Evolutionary conservation across 495 filamentous ascomycete genomes (phyloP).

Genomic region (Penicillium tannophilum): DNA sequence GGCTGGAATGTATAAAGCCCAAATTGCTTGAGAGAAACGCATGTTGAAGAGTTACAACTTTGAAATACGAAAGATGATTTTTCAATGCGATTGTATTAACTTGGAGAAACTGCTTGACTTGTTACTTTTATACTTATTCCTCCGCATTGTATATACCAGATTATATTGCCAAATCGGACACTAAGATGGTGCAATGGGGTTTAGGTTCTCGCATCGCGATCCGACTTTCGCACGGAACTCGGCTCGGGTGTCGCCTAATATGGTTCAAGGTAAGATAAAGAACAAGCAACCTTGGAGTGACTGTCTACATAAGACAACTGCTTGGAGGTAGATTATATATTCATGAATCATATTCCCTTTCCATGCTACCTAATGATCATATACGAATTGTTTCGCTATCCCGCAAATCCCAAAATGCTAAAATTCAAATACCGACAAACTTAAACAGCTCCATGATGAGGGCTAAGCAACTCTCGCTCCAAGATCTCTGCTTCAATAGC

Average conservation of each 20-base stretch:
- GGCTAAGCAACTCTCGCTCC: conserved; percentile 3
- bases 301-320: not conserved
- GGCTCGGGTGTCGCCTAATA: conserved; percentile 1
- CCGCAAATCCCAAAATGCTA: not conserved
- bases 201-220: conserved; percentile 10
- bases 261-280: not conserved
- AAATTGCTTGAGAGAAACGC: not conserved
- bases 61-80: not conserved
- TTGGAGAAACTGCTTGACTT: no score
- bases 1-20: not conserved
- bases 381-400: not conserved
- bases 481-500: conserved; percentile 38
- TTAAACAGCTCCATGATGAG: not conserved
- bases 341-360: not conserved
- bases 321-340: not conserved
- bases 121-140: not conserved
- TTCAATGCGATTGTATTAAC: not conserved
- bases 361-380: not conserved
- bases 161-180: not conserved
- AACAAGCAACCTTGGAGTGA: no score
- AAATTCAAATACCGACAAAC: not conserved
- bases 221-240: conserved; percentile 3
- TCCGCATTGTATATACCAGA: not conserved
- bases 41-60: not conserved
- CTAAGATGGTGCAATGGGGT: not conserved